These are phyloP conservation scores for Chrysanthemum lavandulifolium DNA, from an alignment of 129 eudicot genomes.

Conservation along the genomic window DNA sequence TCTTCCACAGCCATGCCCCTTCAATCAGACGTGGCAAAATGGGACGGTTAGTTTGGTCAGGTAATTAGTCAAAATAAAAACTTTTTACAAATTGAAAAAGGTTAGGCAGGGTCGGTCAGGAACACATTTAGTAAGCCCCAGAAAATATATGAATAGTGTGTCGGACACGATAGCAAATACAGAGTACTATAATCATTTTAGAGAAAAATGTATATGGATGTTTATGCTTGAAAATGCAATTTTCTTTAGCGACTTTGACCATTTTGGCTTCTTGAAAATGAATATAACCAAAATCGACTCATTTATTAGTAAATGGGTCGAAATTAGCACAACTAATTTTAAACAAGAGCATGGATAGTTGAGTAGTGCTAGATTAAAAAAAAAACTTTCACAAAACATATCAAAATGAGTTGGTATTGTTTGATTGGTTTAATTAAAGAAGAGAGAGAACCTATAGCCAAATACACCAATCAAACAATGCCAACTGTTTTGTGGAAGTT, in stretches of 20 bases:
- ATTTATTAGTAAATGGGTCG: not conserved
- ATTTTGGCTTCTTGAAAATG: not conserved
- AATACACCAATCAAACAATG: no score
- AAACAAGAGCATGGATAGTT: not conserved
- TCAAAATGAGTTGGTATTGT: no score
- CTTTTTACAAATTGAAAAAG: not conserved
- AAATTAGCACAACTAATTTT: not conserved
- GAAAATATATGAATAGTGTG: not conserved
- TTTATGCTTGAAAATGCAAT: no score
- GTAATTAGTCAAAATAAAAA: not conserved
- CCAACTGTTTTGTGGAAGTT: no score
- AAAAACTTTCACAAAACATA: no score
- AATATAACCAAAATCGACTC: not conserved
- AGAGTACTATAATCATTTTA: no score
- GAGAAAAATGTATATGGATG: no score
- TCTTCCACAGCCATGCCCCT: conserved; percentile 89
- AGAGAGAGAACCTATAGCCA: no score
- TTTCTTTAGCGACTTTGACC: no score
- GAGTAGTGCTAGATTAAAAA: no score
- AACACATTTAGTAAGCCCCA: not conserved
- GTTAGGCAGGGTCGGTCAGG: not conserved
- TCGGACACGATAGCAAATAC: no score
- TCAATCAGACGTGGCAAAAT: not conserved
- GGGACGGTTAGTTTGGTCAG: not conserved
- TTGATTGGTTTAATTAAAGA: no score